phyloP scores from a whole-genome alignment of 306 rosid species.

The Vigna trinervia region DNA sequence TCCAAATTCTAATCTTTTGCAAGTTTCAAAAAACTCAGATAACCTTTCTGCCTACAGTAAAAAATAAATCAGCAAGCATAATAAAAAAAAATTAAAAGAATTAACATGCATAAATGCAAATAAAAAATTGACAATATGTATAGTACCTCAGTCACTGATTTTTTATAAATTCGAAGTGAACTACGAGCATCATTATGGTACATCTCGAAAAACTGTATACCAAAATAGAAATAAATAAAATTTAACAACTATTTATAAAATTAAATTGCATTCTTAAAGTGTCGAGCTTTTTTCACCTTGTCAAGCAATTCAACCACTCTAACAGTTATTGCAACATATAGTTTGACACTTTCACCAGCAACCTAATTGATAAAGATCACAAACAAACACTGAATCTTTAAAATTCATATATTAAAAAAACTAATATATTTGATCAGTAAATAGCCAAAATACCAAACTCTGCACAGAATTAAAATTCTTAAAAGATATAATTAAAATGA shows the following conservation, averaged over 20 bases:
- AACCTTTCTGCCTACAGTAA: slow-evolving; percentile 73
- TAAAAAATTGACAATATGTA: background rate
- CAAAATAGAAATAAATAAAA: background rate
- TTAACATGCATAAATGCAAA: background rate
- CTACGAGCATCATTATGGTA: slow-evolving; percentile 68
- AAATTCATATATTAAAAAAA: too few relatives aligned
- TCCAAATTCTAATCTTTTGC: slow-evolving; percentile 74
- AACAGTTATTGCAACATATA: slow-evolving; percentile 79
- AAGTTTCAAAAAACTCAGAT: slow-evolving; percentile 75
- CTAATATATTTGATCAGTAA: too few relatives aligned
- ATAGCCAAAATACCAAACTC: too few relatives aligned
- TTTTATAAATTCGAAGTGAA: slow-evolving; percentile 77
- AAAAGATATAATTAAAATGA: background rate
- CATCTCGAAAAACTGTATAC: slow-evolving; percentile 89
- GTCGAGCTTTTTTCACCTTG: slow-evolving; percentile 59
- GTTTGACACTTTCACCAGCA: slow-evolving; percentile 75
- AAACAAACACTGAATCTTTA: slow-evolving; percentile 13
- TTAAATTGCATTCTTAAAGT: background rate
- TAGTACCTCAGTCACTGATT: slow-evolving; percentile 80
- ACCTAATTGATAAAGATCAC: slow-evolving; percentile 54
- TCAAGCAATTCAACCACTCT: slow-evolving; percentile 82
- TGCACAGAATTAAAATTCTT: too few relatives aligned
- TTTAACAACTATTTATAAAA: background rate
- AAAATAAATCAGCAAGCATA: slow-evolving; percentile 6
- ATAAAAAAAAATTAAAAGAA: background rate